Evolutionary conservation across 2,329 filamentous ascomycete genomes (phyloP).

Genomic region (Cladorrhinum sp.): DNA sequence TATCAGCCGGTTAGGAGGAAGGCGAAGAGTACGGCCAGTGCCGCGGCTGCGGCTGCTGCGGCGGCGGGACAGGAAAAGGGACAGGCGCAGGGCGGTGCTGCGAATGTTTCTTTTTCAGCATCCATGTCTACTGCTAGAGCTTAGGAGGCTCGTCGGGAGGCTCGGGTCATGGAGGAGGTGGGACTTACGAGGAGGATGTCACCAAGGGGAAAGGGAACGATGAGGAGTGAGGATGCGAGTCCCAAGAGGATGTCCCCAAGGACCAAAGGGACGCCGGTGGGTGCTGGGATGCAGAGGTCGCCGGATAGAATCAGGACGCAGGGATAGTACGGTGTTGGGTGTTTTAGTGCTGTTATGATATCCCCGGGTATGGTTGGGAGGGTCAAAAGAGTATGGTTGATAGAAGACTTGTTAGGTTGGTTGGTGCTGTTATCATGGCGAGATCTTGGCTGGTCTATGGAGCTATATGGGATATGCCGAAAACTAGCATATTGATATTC

Average conservation of each 20-base stretch:
- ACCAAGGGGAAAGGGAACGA: background rate
- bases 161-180: background rate
- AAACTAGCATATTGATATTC: background rate
- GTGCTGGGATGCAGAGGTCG: background rate
- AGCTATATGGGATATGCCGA: background rate
- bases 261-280: background rate
- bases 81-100: background rate
- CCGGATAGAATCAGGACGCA: background rate
- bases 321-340: background rate
- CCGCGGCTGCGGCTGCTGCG: conserved; percentile 5
- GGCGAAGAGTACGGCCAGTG: conserved; percentile 38
- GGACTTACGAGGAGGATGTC: background rate
- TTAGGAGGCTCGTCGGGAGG: conserved; percentile 2
- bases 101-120: conserved; percentile 4
- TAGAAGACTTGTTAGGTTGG: background rate
- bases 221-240: background rate
- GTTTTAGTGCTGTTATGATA: background rate
- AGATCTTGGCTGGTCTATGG: background rate
- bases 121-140: conserved; percentile 5
- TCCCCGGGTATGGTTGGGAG: background rate
- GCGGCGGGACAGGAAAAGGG: background rate
- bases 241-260: background rate
- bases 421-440: background rate
- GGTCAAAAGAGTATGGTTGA: background rate
- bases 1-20: conserved; percentile 75